Evolutionary conservation across 1,284 basidiomycete species (phyloP), one percentile per base, ranked within the genome.

Genomic region (Ceratobasidium sp.): DNA sequence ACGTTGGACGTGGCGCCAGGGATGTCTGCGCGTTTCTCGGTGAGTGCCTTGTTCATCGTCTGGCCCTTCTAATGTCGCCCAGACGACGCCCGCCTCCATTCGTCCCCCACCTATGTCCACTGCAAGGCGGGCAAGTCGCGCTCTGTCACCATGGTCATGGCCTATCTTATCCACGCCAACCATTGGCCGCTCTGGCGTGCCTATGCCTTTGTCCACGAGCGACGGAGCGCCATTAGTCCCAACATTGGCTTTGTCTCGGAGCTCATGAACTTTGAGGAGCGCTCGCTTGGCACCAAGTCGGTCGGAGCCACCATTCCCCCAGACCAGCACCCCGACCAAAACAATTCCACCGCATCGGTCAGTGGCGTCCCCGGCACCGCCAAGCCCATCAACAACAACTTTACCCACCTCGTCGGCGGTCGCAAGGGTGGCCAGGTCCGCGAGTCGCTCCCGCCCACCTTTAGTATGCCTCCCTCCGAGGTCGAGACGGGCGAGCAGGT

Each of bases 211-310:
- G 96, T 98, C 25, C 84, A 93, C 45, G 94, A 96, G 75, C 86
- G 94, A 8, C 86, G 96, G 53, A 91, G 91, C 73, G 93, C 91
- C 73, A 95, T 98, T 73, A 94, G 91, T n/a, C 96, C 96, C 8
- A 98, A 98, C 77, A 98, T 99, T 73, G 96, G 96, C 5, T 98
- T 98, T 78, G 93, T 98, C 35, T 94, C 92, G 13, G 96, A 98
- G 79, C 84, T 98, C 49, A 98, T 98, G 94, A 90, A 88, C 56
- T 98, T 94, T 76, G 96, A 98, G 79, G 92, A 96, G 77, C 84
- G 88, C 74, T 92, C 94, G 76, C 83, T 96, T 6, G 92, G 93
- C 12, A 87, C 89, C 13, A 93, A 93, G 79, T 89, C 87, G 13
- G 83, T 88, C 40, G 91, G 91, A 29, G 91, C 87, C 13, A 40